phyloP scores from a whole-genome alignment of 2,329 filamentous ascomycete genomes.

The Chaetomiaceae sp. region DNA sequence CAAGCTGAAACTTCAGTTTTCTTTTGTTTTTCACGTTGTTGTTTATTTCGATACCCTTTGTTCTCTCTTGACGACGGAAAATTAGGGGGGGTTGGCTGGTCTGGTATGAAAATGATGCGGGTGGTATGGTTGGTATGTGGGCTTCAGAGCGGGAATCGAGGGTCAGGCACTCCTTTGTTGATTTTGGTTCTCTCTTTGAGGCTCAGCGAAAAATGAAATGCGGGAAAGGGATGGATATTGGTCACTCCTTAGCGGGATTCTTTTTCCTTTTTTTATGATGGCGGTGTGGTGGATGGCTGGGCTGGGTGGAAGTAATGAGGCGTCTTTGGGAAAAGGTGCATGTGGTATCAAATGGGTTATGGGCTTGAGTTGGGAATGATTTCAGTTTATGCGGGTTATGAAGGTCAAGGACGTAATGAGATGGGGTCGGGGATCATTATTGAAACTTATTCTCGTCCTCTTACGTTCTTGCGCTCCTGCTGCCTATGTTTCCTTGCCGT shows the following conservation, averaged over 20 bases:
- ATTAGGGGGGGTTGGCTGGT: neutral
- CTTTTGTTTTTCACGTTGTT: conserved; percentile 9
- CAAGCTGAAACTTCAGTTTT: neutral
- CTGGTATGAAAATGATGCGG: neutral
- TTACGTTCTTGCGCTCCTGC: neutral
- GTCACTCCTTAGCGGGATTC: conserved; percentile 5
- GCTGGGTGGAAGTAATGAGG: neutral
- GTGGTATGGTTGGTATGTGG: neutral
- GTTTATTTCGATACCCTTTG: conserved; percentile 15
- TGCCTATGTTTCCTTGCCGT: neutral
- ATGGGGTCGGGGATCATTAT: conserved; percentile 6
- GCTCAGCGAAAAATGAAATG: too few species aligned
- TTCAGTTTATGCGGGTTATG: too few species aligned
- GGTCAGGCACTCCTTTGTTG: too few species aligned
- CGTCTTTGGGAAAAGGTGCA: too few species aligned
- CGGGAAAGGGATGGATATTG: neutral
- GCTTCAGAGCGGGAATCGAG: too few species aligned
- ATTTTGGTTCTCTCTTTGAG: neutral
- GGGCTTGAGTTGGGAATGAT: too few species aligned
- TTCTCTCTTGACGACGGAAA: conserved; percentile 4
- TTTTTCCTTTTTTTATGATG: too few species aligned
- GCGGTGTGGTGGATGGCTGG: neutral
- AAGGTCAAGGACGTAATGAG: conserved; percentile 11
- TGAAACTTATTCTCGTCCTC: neutral
- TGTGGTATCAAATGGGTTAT: neutral